A percentile compares a stretch with the other conserved stretches of the same genome.
These are phyloP conservation scores for Magnolia kwangsiensis DNA, from an alignment of 164 flowering plant species.

Conservation along the genomic window DNA sequence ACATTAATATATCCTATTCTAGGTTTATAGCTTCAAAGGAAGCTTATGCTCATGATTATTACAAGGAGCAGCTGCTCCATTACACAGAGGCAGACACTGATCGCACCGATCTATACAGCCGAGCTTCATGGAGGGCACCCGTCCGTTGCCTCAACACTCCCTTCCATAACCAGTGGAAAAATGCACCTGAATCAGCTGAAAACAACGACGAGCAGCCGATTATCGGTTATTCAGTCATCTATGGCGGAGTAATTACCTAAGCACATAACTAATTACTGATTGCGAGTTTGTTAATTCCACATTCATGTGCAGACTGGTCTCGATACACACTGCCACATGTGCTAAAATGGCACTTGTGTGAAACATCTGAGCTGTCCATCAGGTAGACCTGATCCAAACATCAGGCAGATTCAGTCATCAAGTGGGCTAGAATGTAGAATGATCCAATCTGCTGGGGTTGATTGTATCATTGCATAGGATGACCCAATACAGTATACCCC, in stretches of 20 bases:
- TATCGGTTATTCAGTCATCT: slow-evolving; percentile 17
- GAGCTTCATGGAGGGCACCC: slow-evolving; percentile 24
- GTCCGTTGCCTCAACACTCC: slow-evolving; percentile 32
- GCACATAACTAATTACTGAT: too few relatives aligned
- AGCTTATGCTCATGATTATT: slow-evolving; percentile 30
- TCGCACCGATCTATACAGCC: slow-evolving; percentile 21
- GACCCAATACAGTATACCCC: too few relatives aligned
- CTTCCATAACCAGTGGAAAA: slow-evolving; percentile 21
- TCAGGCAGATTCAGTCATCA: too few relatives aligned
- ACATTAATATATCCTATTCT: not conserved
- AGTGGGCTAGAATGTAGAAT: too few relatives aligned
- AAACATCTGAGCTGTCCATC: too few relatives aligned
- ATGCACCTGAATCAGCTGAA: slow-evolving; percentile 16
- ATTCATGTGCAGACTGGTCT: too few relatives aligned
- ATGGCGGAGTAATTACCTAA: slow-evolving; percentile 9
- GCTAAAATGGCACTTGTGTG: too few relatives aligned
- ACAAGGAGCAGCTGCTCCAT: slow-evolving; percentile 26
- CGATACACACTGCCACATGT: too few relatives aligned
- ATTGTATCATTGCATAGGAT: too few relatives aligned
- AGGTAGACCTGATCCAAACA: too few relatives aligned
- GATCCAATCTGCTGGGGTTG: too few relatives aligned
- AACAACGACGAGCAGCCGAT: slow-evolving; percentile 23
- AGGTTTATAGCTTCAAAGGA: slow-evolving; percentile 29
- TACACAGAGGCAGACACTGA: slow-evolving; percentile 27
- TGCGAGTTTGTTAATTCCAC: too few relatives aligned